These are phyloP conservation scores for Cryptococcus hybrid DNA, from an alignment of 1,284 basidiomycete species.

Conservation along the genomic window DNA sequence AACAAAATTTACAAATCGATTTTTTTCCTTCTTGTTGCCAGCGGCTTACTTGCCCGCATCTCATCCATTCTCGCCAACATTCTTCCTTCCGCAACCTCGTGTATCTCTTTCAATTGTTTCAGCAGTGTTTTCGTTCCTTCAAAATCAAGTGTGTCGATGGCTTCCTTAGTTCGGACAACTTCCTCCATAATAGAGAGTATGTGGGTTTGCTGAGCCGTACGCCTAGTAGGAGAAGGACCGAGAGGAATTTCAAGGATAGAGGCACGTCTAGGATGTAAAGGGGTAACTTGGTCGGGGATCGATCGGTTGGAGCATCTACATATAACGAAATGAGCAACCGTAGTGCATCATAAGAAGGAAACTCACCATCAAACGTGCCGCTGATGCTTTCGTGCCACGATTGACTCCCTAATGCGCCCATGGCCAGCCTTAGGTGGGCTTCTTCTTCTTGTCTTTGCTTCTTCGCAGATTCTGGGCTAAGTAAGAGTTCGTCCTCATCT, in stretches of 20 bases:
- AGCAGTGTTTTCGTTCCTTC: constrained; percentile 27
- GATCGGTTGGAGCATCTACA: neutral
- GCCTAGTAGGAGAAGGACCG: constrained; percentile 15
- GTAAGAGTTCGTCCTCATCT: constrained; percentile 25
- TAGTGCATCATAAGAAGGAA: too few relatives aligned
- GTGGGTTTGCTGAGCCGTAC: constrained; percentile 26
- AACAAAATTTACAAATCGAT: neutral
- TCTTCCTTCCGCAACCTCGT: constrained; percentile 23
- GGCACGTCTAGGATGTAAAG: too few relatives aligned
- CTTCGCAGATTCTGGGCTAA: constrained; percentile 27
- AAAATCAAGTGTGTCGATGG: constrained; percentile 30
- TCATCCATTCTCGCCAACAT: constrained; percentile 10
- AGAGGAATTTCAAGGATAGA: neutral
- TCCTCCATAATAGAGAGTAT: constrained; percentile 28
- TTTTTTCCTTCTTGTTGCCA: neutral
- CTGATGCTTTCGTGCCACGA: too few relatives aligned
- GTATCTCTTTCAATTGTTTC: constrained; percentile 24
- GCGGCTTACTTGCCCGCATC: constrained; percentile 4
- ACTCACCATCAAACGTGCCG: too few relatives aligned
- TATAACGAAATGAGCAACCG: too few relatives aligned
- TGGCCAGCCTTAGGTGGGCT: constrained; percentile 4
- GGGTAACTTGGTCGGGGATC: neutral
- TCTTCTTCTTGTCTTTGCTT: constrained; percentile 24
- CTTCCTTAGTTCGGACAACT: constrained; percentile 16
- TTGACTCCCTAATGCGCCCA: too few relatives aligned